Evolutionary conservation across 208 protist genomes (phyloP).

Genomic region (Leishmania tropica): DNA sequence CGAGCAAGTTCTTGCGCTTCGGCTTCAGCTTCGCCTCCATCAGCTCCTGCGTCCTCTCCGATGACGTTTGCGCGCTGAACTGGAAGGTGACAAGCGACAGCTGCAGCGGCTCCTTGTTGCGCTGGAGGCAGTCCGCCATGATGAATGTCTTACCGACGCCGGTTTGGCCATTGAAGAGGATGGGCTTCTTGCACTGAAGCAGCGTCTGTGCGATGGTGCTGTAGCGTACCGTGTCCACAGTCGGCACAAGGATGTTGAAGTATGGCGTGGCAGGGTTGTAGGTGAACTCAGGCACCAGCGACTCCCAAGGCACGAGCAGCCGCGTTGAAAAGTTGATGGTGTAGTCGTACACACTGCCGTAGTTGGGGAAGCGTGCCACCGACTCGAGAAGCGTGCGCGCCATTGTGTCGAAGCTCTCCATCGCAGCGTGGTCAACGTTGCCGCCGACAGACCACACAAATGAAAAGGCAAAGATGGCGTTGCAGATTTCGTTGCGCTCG

Average conservation of each 20-base stretch:
- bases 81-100: constrained; percentile 90
- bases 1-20: constrained; percentile 96
- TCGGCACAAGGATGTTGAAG: constrained; percentile 97
- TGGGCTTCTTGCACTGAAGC: constrained; percentile 81
- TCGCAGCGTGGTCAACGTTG: constrained; percentile 86
- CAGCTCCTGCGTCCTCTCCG: constrained; percentile 95
- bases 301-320: constrained; percentile 86
- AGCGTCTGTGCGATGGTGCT: constrained; percentile 92
- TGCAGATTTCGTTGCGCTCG: constrained; percentile 90
- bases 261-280: constrained; percentile 90
- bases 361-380: constrained; percentile 83
- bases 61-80: constrained; percentile 96
- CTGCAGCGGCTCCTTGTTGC: constrained; percentile 76
- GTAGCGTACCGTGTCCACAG: constrained; percentile 96
- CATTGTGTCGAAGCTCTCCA: constrained; percentile 94
- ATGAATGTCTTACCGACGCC: constrained; percentile 97
- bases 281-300: constrained; percentile 76
- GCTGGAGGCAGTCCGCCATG: constrained; percentile 83
- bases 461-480: constrained; percentile 93
- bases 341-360: constrained; percentile 95
- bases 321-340: constrained; percentile 88
- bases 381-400: constrained; percentile 83
- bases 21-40: constrained; percentile 97
- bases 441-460: constrained; percentile 97
- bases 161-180: constrained; percentile 96